A percentile compares a stretch with the other conserved stretches of the same genome.
Conservation (phyloP, 768 basidiomycete genomes). For the Boletus fagicola region DNA sequence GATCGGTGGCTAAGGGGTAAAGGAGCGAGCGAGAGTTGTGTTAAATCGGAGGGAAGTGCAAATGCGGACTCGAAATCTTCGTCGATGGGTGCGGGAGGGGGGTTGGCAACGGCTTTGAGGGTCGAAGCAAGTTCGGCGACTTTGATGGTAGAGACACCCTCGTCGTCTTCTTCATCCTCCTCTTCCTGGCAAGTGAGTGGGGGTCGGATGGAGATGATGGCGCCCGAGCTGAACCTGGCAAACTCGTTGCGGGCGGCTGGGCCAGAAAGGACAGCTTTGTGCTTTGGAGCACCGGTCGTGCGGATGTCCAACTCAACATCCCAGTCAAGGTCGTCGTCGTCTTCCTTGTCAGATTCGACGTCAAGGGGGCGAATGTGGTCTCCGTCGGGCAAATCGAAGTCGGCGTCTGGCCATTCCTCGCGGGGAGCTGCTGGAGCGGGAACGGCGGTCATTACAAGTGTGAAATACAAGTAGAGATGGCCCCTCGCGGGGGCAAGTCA, state of each 20-base stretch:
- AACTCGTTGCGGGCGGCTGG: slow-evolving; percentile 45
- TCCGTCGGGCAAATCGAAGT: slow-evolving; percentile 82
- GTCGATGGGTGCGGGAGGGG: slow-evolving; percentile 41
- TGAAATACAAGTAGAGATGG: slow-evolving; percentile 20
- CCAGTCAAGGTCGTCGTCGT: slow-evolving; percentile 74
- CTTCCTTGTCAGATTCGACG: slow-evolving; percentile 62
- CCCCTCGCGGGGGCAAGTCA: slow-evolving; percentile 21
- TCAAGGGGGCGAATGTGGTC: slow-evolving; percentile 60
- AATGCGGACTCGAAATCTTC: slow-evolving; percentile 87
- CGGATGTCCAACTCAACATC: slow-evolving; percentile 74
- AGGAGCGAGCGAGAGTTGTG: slow-evolving; percentile 78
- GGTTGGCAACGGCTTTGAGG: slow-evolving; percentile 35
- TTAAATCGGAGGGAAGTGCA: slow-evolving; percentile 75
- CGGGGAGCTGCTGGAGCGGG: slow-evolving; percentile 57
- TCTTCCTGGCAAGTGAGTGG: slow-evolving; percentile 49
- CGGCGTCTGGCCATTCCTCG: slow-evolving; percentile 86
- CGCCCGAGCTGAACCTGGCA: slow-evolving; percentile 19
- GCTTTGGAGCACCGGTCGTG: slow-evolving; percentile 52
- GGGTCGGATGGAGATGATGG: slow-evolving; percentile 59
- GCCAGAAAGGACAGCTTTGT: slow-evolving; percentile 37
- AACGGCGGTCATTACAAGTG: slow-evolving; percentile 51
- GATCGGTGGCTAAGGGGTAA: slow-evolving; percentile 71
- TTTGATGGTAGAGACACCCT: slow-evolving; percentile 84
- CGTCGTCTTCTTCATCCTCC: slow-evolving; percentile 69
- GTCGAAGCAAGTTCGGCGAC: slow-evolving; percentile 48